These are phyloP conservation scores for Chrysanthemum lavandulifolium DNA, from an alignment of 129 eudicot genomes.

Conservation along the genomic window DNA sequence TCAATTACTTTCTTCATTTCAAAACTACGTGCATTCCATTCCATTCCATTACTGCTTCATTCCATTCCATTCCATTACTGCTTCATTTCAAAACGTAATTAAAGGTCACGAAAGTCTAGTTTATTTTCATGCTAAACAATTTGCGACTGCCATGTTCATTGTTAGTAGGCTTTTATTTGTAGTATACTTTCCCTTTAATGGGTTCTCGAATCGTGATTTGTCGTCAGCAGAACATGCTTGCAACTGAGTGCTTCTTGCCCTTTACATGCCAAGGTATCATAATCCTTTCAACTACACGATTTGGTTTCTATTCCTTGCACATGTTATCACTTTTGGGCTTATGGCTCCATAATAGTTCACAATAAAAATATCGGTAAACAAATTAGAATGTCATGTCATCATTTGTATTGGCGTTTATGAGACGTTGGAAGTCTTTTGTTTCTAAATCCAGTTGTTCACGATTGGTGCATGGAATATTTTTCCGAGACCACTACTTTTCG, in stretches of 20 bases:
- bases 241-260: slow-evolving; percentile 97
- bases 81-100: not conserved
- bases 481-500: slow-evolving; percentile 50
- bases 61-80: too few relatives aligned
- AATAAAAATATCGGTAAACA: slow-evolving; percentile 42
- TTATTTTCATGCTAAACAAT: slow-evolving; percentile 37
- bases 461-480: slow-evolving; percentile 65
- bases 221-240: slow-evolving; percentile 87
- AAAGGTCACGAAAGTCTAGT: slow-evolving; percentile 17
- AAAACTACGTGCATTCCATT: too few relatives aligned
- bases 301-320: slow-evolving; percentile 49
- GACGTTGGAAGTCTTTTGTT: slow-evolving; percentile 47
- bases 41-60: too few relatives aligned
- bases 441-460: slow-evolving; percentile 49
- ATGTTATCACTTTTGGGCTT: slow-evolving; percentile 27
- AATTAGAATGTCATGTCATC: slow-evolving; percentile 53
- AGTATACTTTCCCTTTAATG: slow-evolving; percentile 65
- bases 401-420: slow-evolving; percentile 40
- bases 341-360: slow-evolving; percentile 37
- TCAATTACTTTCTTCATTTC: too few relatives aligned
- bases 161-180: slow-evolving; percentile 58
- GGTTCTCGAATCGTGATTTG: slow-evolving; percentile 79
- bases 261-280: slow-evolving; percentile 94
- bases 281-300: slow-evolving; percentile 62
- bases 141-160: slow-evolving; percentile 45